Conservation (phyloP, 495 filamentous ascomycete species). For the Neurospora sp. region DNA sequence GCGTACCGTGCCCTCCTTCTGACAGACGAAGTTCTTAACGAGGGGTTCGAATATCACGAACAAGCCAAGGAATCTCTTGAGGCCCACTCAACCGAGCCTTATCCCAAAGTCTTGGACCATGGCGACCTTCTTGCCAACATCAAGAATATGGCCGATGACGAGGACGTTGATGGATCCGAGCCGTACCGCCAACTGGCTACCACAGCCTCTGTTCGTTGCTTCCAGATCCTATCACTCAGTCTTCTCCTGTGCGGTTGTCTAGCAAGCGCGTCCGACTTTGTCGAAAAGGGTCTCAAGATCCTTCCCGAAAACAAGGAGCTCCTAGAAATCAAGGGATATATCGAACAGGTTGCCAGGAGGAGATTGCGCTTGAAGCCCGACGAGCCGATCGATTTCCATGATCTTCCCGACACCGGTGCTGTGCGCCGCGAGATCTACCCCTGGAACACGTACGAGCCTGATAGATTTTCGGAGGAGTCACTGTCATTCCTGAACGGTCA, state of each 20-base stretch:
- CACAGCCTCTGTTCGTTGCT: conserved; percentile 40
- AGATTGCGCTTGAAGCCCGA: conserved; percentile 29
- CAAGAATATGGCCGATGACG: conserved; percentile 26
- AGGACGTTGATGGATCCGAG: conserved; percentile 16
- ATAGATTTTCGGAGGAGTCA: conserved; percentile 63
- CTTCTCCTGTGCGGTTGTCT: conserved; percentile 60
- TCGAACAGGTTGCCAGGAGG: conserved; percentile 36
- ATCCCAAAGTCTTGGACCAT: conserved; percentile 30
- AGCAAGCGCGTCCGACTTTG: conserved; percentile 59
- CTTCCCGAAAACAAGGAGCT: conserved; percentile 38
- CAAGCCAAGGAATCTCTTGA: conserved; percentile 35
- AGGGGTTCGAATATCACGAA: conserved; percentile 56
- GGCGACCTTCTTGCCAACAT: conserved; percentile 29
- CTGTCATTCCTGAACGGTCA: conserved; percentile 56
- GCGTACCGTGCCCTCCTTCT: conserved; percentile 83
- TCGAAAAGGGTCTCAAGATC: conserved; percentile 37
- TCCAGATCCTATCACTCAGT: conserved; percentile 46
- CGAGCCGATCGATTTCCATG: conserved; percentile 36
- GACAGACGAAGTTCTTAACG: conserved; percentile 67
- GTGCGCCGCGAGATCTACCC: conserved; percentile 85
- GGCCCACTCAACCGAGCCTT: conserved; percentile 17
- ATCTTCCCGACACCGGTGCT: conserved; percentile 59
- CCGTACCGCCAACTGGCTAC: conserved; percentile 26
- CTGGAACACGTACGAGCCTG: conserved; percentile 85
- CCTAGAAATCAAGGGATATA: conserved; percentile 34